A percentile compares a stretch with the other conserved stretches of the same genome.
Conservation (phyloP, 2,329 filamentous ascomycete genomes). For the Fusarium circinatum region DNA sequence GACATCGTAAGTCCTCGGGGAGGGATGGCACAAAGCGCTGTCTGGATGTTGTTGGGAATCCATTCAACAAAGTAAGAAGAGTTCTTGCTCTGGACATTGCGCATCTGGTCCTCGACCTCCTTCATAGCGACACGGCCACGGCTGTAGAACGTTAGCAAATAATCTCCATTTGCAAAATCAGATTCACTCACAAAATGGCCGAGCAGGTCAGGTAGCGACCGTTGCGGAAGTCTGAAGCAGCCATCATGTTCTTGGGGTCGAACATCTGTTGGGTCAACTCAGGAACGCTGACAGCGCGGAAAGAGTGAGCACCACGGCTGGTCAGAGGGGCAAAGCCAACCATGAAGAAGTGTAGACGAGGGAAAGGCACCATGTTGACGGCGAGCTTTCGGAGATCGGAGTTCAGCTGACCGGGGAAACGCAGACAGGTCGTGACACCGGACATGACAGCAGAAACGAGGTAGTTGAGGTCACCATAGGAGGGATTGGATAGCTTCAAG, state of each 20-base stretch:
- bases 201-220: constrained; percentile 99
- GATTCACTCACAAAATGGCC: constrained; percentile 83
- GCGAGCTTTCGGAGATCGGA: constrained; percentile 99
- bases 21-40: constrained; percentile 97
- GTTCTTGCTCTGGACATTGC: constrained; percentile 99
- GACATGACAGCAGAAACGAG: constrained; percentile 99
- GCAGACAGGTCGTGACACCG: constrained; percentile 96
- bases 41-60: constrained; percentile 99
- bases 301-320: constrained; percentile 84
- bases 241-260: constrained; percentile 99
- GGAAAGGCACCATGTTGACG: constrained; percentile 99
- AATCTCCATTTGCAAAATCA: background rate
- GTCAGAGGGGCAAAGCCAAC: constrained; percentile 99
- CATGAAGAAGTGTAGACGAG: constrained; percentile 99
- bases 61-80: constrained; percentile 99
- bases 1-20: constrained; percentile 99
- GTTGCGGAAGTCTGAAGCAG: constrained; percentile 99
- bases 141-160: constrained; percentile 56
- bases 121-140: constrained; percentile 99
- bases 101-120: constrained; percentile 99
- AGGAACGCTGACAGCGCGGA: constrained; percentile 96
- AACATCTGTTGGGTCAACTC: constrained; percentile 99
- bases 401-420: constrained; percentile 99
- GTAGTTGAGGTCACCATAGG: constrained; percentile 99
- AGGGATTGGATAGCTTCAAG: constrained; percentile 97